Evolutionary conservation across 1,139 yeast species (phyloP), one percentile per base, ranked within the genome.

Genomic region (Suhomyces taliae): DNA sequence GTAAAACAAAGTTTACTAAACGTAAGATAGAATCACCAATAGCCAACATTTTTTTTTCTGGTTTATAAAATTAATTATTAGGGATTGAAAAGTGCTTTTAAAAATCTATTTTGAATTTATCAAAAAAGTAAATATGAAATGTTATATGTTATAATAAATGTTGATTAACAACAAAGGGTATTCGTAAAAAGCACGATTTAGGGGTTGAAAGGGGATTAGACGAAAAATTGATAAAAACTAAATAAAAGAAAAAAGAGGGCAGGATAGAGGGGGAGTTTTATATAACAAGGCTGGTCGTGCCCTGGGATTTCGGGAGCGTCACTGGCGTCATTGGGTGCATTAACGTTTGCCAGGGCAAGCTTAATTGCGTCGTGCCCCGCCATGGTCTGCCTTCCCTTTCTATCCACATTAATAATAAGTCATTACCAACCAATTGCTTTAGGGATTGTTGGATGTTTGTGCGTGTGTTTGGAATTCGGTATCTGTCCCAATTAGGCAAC

Each of bases 11-110:
- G 76, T 90, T 87, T 49, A 84, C 62, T 42, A 72, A 74, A 76
- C 97, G 86, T 62, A 90, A 79, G 54, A 84, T 72, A 58, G 85
- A 77, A 69, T 88, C 95, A 62, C 89, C 85, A 62, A 85, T 81
- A 48, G 88, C 85, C 64, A 82, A 77, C 81, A 76, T 76, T 52
- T 40, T 66, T 32, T 19, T 19, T 19, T 19, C 24, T 19, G 24
- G 24, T 19, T 19, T 19, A 19, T 19, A 19, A 19, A 37, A 40
- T 32, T 15, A 39, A 29, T 27, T 24, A 32, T 39, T 32, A 12
- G 36, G 14, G 14, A 19, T 19, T 3, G 24, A 19, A 19, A 14
- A 19, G 24, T 19, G 24, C 24, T 19, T 19, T 19, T 19, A 19
- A 19, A 19, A 19, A 29, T 29, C 32, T 29, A 29, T 29, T 29